A percentile compares a stretch with the other conserved stretches of the same genome.
phyloP scores from a whole-genome alignment of 306 rosid species.

The Ochetophila trinervis region DNA sequence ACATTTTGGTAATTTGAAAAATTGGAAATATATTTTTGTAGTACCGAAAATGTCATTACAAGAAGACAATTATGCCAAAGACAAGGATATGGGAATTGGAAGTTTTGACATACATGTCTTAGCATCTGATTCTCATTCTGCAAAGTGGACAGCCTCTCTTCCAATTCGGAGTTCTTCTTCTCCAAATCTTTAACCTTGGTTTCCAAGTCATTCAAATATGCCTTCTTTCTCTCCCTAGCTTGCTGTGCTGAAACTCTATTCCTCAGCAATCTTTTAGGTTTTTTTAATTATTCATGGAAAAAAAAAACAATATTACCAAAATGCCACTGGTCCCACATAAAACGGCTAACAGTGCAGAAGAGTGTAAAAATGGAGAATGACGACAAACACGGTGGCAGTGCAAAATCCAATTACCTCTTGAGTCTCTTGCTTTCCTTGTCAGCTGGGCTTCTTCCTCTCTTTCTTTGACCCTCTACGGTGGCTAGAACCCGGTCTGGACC shows the following conservation, averaged over 20 bases:
- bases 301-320: slow-evolving; percentile 25
- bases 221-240: slow-evolving; percentile 98
- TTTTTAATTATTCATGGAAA: neutral
- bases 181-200: slow-evolving; percentile 66
- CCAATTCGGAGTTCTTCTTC: slow-evolving; percentile 76
- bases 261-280: slow-evolving; percentile 71
- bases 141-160: slow-evolving; percentile 80
- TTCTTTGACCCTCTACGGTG: slow-evolving; percentile 66
- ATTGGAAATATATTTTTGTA: neutral
- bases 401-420: slow-evolving; percentile 57
- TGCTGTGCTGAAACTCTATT: slow-evolving; percentile 98
- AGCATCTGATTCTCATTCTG: slow-evolving; percentile 99
- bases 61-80: neutral
- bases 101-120: slow-evolving; percentile 61
- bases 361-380: neutral
- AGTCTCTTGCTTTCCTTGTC: slow-evolving; percentile 93
- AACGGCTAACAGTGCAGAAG: neutral
- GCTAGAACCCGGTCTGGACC: slow-evolving; percentile 67
- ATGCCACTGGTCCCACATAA: slow-evolving; percentile 14
- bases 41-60: neutral
- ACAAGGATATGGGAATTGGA: neutral
- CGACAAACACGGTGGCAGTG: neutral
- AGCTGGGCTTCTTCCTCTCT: slow-evolving; percentile 90
- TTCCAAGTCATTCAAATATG: slow-evolving; percentile 82
- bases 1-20: too few species aligned